Base-by-base conservation (phyloP, 108 stramenopile species). In the Pseudonitzschia pungens region DNA sequence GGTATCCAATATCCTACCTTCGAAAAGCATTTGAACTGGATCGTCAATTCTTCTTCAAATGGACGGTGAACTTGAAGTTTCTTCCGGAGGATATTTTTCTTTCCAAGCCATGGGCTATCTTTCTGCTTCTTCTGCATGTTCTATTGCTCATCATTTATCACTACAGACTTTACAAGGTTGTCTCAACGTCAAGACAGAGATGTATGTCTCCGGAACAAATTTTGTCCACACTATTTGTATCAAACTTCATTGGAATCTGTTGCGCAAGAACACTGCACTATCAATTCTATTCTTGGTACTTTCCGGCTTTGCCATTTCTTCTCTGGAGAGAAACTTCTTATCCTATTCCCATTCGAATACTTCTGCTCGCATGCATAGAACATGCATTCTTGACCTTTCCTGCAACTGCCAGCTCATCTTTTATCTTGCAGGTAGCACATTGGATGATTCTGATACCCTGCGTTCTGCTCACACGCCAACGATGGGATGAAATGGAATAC, bases 281-380 rank as follows among this genome's bases (percentile, higher is more conserved):
- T 76, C 98, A 99, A 79, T 99, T 99, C 75, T 97, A 96, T 72
- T 81, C 80, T n/a, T 99, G 97, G 98, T 98, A 98, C 79, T 96
- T 88, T 62, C 76, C 92, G 68, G 70, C 92, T 16, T 56, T 98
- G 36, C 96, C 97, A 2, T 78, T 92, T 52, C 56, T 97, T 63
- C 71, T 89, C 26, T 90, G 86, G 87, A 70, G 80, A 31, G 69
- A 81, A 56, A 74, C 77, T 14, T 44, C 72, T 11, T 69, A 75
- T 48, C 76, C 78, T 18, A n/a, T 80, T n/a, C 33, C 68, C 42
- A 14, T 76, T 28, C 74, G 69, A 16, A 14, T 90, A 33, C 54
- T 72, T 1, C 31, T 96, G 7, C 27, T 86, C 41, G 77, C 57
- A 14, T 72, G 64, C 26, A 65, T 96, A 31, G 98, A 98, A 69